A percentile compares a stretch with the other conserved stretches of the same genome.
Evolutionary conservation across 306 rosid species (phyloP).

Genomic region (Carpinus viminea): DNA sequence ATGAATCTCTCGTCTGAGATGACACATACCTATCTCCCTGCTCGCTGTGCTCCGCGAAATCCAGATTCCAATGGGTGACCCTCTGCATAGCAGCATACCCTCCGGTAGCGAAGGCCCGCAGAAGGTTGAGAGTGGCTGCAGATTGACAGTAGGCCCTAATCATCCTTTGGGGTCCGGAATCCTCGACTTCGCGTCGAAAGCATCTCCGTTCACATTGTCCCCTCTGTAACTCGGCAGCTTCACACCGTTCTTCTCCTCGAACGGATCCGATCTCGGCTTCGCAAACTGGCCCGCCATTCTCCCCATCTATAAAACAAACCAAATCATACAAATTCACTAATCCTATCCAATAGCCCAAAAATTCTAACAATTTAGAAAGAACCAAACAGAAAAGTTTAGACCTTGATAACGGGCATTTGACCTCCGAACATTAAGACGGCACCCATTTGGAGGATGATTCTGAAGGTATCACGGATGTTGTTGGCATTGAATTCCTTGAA

Average conservation of each 20-base stretch:
- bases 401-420: slow-evolving; percentile 96
- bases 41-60: slow-evolving; percentile 88
- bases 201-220: slow-evolving; percentile 90
- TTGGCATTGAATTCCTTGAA: slow-evolving; percentile 95
- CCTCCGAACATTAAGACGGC: slow-evolving; percentile 96
- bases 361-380: background rate
- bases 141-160: slow-evolving; percentile 95
- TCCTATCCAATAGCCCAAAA: background rate
- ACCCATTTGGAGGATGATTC: slow-evolving; percentile 91
- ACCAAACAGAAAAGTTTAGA: background rate
- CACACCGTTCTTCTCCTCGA: slow-evolving; percentile 91
- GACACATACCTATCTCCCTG: slow-evolving; percentile 82
- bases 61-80: slow-evolving; percentile 97
- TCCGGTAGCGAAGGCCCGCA: slow-evolving; percentile 92
- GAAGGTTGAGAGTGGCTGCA: slow-evolving; percentile 89
- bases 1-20: background rate
- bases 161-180: slow-evolving; percentile 90
- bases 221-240: slow-evolving; percentile 99
- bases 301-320: slow-evolving; percentile 62
- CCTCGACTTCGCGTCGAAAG: slow-evolving; percentile 79
- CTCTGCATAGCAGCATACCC: slow-evolving; percentile 99
- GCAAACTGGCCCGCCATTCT: slow-evolving; percentile 99
- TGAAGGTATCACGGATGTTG: slow-evolving; percentile 90
- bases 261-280: slow-evolving; percentile 86
- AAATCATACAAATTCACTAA: slow-evolving; percentile 13